Conservation (phyloP, 768 basidiomycete genomes). For the Suillus subalutaceus region DNA sequence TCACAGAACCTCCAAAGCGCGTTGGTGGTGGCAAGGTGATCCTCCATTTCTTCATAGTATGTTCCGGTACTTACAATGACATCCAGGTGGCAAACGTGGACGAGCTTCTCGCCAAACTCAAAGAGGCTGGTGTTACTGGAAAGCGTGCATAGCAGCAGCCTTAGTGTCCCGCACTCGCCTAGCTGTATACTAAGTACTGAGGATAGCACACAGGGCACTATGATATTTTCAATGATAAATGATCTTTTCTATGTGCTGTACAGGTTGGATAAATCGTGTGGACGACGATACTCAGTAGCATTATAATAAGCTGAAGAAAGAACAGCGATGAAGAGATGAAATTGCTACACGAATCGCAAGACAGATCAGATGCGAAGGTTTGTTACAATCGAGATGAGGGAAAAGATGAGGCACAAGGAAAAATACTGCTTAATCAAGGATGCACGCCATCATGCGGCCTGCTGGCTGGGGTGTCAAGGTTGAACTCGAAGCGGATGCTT, state of each 20-base stretch:
- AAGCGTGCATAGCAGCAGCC: slow-evolving; percentile 22
- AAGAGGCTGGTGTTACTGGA: slow-evolving; percentile 71
- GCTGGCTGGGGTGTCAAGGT: slow-evolving; percentile 11
- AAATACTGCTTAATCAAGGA: slow-evolving; percentile 7
- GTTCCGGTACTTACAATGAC: slow-evolving; percentile 14
- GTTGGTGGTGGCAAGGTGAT: slow-evolving; percentile 87
- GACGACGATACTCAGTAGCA: slow-evolving; percentile 1
- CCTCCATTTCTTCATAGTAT: not conserved
- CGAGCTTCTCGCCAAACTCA: slow-evolving; percentile 85
- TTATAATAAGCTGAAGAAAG: slow-evolving; percentile 8
- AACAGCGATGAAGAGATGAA: slow-evolving; percentile 12
- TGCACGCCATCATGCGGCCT: slow-evolving; percentile 15
- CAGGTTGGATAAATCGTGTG: slow-evolving; percentile 3
- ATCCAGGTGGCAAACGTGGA: slow-evolving; percentile 79
- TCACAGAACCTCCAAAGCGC: slow-evolving; percentile 87
- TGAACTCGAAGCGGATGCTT: slow-evolving; percentile 12
- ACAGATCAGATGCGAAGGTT: slow-evolving; percentile 14
- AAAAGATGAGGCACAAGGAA: not conserved
- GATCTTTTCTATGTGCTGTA: slow-evolving; percentile 1
- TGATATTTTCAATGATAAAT: not conserved
- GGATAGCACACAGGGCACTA: not conserved
- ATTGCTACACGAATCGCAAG: slow-evolving; percentile 16
- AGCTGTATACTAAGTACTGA: not conserved
- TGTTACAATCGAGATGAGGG: not conserved
- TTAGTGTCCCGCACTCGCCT: not conserved